Evolutionary conservation across 140 eudicot genomes (phyloP), one percentile per base, ranked within the genome.

Genomic region (Senecio squalidus): DNA sequence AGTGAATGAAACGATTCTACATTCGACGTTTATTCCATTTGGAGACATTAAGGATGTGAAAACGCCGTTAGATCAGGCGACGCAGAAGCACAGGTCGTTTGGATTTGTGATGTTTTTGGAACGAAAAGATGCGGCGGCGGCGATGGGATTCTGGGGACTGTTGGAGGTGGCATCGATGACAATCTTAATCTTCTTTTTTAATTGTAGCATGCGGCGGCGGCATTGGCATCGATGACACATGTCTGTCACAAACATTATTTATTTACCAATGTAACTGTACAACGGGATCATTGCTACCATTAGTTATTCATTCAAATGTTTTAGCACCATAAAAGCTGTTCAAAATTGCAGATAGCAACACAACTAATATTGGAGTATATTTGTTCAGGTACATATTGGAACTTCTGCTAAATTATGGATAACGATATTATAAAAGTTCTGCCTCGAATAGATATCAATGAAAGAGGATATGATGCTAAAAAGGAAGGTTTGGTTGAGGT

Each of bases 381-480:
- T 63, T 21, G 38, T 71, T 25, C 51, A 62, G 71, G 71, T n/a
- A 25, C 63, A 36, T 14, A 45, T 38, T 21, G 21, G 60, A 54
- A 55, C 16, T 45, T 30, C 60, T 33, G 54, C 23, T 71, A 55
- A 63, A 60, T 44, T 71, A 71, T 71, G 71, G 77, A 71, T 45
- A 62, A 44, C 18, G 59, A 16, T 59, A 59, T 27, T 58, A 27
- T 59, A 30, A 59, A 48, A 21, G 29, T 38, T 38, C 23, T 10
- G 5, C 14, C 28, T 44, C 67, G 11, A 27, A 44, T 27, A 10
- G 67, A 45, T 44, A 7, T 41, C 43, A 55, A 60, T 27, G 41
- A 44, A 28, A 41, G 50, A 44, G n/a, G 27, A 10, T 17, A 5
- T 43, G 20, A 5, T 44, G 25, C 0, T 30, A 64, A 62, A 29